A percentile compares a stretch with the other conserved stretches of the same genome.
phyloP scores from a whole-genome alignment of 208 protist genomes.

The Trichomonas gallinae region DNA sequence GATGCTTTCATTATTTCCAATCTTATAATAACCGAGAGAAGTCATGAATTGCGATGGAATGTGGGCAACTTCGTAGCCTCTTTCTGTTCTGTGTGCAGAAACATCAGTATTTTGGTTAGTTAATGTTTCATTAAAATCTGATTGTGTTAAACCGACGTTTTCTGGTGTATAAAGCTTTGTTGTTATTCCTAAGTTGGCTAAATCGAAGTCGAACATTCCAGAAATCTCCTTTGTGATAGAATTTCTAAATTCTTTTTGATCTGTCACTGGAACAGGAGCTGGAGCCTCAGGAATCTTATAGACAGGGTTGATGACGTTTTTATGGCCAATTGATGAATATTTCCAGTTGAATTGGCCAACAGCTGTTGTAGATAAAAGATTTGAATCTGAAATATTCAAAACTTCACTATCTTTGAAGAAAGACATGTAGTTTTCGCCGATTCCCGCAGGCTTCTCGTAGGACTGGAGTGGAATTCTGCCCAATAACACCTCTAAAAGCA shows the following conservation, averaged over 20 bases:
- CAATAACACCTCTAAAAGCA: neutral
- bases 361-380: neutral
- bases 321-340: neutral
- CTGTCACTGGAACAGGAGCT: neutral
- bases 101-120: neutral
- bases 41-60: neutral
- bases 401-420: neutral
- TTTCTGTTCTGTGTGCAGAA: too few species aligned
- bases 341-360: neutral
- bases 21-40: neutral
- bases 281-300: neutral
- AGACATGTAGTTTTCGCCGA: neutral
- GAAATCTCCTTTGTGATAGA: neutral
- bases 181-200: neutral
- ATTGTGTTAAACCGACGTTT: neutral
- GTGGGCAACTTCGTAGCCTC: neutral
- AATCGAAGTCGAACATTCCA: neutral
- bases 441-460: neutral
- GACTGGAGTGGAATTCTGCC: neutral
- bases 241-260: neutral
- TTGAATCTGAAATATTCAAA: neutral
- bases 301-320: neutral
- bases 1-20: neutral
- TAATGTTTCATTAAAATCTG: neutral
- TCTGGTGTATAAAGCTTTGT: neutral